A percentile compares a stretch with the other conserved stretches of the same genome.
phyloP scores from a whole-genome alignment of 257 asterid species.

The Rubia yunnanensis region DNA sequence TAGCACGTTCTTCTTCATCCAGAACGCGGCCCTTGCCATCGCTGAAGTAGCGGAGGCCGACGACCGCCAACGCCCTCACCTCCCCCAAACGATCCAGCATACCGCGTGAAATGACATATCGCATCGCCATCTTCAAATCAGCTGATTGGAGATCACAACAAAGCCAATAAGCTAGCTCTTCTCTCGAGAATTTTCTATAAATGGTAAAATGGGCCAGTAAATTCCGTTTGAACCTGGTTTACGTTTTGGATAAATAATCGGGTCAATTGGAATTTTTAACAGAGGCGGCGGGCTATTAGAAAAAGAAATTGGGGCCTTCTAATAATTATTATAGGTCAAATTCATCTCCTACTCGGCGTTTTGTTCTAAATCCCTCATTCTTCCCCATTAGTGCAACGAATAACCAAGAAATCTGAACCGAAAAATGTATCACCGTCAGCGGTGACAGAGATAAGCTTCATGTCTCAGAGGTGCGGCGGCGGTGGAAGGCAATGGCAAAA shows the following conservation, averaged over 20 bases:
- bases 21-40: constrained; percentile 60
- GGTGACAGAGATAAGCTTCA: too few species aligned
- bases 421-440: constrained; percentile 85
- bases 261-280: background rate
- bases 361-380: background rate
- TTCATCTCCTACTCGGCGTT: background rate
- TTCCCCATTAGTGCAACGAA: background rate
- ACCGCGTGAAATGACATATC: constrained; percentile 31
- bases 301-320: background rate
- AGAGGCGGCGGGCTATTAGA: background rate
- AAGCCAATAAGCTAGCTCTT: background rate
- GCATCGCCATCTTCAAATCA: constrained; percentile 25
- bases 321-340: background rate
- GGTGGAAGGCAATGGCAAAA: too few species aligned
- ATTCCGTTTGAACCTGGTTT: constrained; percentile 8
- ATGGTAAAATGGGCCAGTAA: background rate
- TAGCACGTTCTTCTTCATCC: constrained; percentile 83
- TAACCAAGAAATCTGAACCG: background rate
- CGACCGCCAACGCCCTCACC: constrained; percentile 29
- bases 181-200: background rate
- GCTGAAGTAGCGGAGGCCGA: constrained; percentile 41
- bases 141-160: background rate
- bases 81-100: constrained; percentile 29
- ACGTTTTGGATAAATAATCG: background rate
- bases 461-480: too few species aligned